A percentile compares a stretch with the other conserved stretches of the same genome.
Conservation (phyloP, 106 monocot genomes). For the Dioscorea alata region DNA sequence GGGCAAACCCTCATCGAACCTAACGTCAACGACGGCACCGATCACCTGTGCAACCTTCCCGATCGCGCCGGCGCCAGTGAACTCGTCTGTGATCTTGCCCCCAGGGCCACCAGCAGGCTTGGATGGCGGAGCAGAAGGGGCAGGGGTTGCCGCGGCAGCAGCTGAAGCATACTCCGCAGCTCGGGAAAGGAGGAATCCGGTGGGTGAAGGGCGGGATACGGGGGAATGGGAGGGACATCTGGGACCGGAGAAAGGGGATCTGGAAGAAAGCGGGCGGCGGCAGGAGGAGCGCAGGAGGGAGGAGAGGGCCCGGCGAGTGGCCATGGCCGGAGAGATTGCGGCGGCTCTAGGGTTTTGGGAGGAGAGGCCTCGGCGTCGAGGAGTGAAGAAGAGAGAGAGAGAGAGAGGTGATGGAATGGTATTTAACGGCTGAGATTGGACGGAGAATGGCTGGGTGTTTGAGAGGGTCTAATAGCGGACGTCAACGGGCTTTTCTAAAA, state of each 20-base stretch:
- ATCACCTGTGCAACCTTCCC: constrained; percentile 73
- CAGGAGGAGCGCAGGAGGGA: constrained; percentile 44
- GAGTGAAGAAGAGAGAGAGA: too few relatives aligned
- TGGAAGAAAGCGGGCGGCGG: constrained; percentile 3
- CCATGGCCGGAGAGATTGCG: constrained; percentile 36
- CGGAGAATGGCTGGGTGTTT: too few relatives aligned
- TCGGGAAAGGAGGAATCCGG: constrained; percentile 55
- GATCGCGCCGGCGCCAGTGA: constrained; percentile 76
- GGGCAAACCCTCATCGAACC: constrained; percentile 69
- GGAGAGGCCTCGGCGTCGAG: too few relatives aligned
- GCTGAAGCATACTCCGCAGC: constrained; percentile 54
- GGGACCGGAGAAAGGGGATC: too few relatives aligned
- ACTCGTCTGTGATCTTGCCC: constrained; percentile 78
- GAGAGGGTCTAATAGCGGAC: too few relatives aligned
- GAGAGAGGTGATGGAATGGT: too few relatives aligned
- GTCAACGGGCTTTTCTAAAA: too few relatives aligned
- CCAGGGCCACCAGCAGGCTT: constrained; percentile 5
- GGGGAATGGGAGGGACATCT: constrained; percentile 5
- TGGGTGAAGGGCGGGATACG: constrained; percentile 40
- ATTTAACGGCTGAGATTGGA: too few relatives aligned
- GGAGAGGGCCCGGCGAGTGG: constrained; percentile 50
- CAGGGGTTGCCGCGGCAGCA: constrained; percentile 18
- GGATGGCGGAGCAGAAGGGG: constrained; percentile 16
- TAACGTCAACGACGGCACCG: constrained; percentile 80
- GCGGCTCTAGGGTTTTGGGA: neutral